Evolutionary conservation across 331 rosid genomes (phyloP), one percentile per base, ranked within the genome.

Genomic region (Phaseolus coccineus): DNA sequence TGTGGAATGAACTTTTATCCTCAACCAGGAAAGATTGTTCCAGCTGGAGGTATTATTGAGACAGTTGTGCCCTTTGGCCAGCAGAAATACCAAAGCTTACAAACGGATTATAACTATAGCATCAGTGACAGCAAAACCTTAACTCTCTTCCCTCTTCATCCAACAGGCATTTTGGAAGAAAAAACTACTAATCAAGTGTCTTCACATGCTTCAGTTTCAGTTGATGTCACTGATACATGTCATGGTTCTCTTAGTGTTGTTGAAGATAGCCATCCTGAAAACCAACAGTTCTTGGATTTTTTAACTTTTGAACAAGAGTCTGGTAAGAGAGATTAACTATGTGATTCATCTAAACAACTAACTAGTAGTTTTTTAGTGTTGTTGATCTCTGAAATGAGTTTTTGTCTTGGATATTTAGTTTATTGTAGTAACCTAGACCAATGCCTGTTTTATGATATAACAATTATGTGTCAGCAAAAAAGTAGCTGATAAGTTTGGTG

Each of bases 71-170:
- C 77, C 2, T 13, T 68, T 27, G 74, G 33, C 46, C 31, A 25
- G 3, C 77, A 53, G 5, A 69, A 37, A 48, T 73, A 74, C 52
- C 46, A 69, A 37, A 57, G 65, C 28, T 28, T 30, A 46, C 31
- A 46, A 11, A 1, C 39, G 0, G 50, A 46, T 44, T 7, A 51
- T 8, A 28, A 59, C 73, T 0, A 10, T 0, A 48, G 73, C 71
- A 22, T 39, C 51, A 55, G 46, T 27, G 53, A 67, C 31, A 84
- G 69, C 1, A 77, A 85, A 69, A 85, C 94, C 6, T 81, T 87
- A 68, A 16, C 88, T 8, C 87, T 90, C 44, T 90, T 90, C 77
- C 94, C 92, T 13, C 63, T 84, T 35, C 86, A 82, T 44, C 92
- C 94, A 25, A 87, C 92, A 1, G 86, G 89, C 15, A 70, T 84